phyloP scores from a whole-genome alignment of 805 yeast species.

The Candida maltosa region DNA sequence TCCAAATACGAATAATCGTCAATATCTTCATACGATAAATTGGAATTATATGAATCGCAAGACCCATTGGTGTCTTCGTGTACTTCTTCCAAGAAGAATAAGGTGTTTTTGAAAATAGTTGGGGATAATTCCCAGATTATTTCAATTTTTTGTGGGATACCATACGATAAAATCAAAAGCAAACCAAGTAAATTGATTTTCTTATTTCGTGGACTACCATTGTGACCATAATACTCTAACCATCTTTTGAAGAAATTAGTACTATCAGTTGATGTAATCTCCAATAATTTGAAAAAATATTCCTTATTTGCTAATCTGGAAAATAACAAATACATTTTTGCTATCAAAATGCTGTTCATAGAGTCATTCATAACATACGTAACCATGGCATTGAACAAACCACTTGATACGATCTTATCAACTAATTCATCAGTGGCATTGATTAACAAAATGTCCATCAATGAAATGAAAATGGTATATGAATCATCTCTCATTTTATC shows the following conservation, averaged over 20 bases:
- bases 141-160: constrained; percentile 19
- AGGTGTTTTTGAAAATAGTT: constrained; percentile 27
- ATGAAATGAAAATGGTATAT: constrained; percentile 50
- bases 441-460: constrained; percentile 49
- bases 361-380: constrained; percentile 40
- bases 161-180: constrained; percentile 44
- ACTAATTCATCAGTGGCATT: constrained; percentile 24
- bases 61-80: constrained; percentile 47
- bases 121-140: constrained; percentile 20
- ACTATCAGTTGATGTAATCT: constrained; percentile 20
- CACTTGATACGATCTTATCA: constrained; percentile 37
- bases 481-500: constrained; percentile 70
- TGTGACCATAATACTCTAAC: constrained; percentile 42
- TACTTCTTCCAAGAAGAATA: constrained; percentile 66
- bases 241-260: constrained; percentile 28
- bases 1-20: constrained; percentile 41
- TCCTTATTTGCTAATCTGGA: constrained; percentile 36
- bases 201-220: constrained; percentile 72
- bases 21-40: constrained; percentile 37
- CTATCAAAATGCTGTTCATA: constrained; percentile 37
- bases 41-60: constrained; percentile 35
- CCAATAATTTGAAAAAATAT: constrained; percentile 30
- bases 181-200: constrained; percentile 67
- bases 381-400: constrained; percentile 41
- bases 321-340: constrained; percentile 34